Evolutionary conservation across 371 early-diverging fungal genomes (phyloP), one percentile per base, ranked within the genome.

Genomic region (Mortierella sp.): DNA sequence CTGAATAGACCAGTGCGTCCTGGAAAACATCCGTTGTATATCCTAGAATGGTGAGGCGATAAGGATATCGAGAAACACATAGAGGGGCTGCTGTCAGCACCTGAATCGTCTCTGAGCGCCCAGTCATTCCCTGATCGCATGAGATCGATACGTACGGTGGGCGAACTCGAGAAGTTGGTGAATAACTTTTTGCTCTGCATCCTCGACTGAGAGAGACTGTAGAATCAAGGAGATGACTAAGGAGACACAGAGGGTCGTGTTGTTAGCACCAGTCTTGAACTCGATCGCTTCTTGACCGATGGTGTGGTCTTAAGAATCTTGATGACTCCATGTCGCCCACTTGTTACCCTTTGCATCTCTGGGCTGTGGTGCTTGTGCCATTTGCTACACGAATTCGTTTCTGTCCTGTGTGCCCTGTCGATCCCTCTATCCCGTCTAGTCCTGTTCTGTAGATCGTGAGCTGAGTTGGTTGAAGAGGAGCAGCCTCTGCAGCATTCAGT

Each of bases 131-230:
- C n/a, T n/a, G n/a, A n/a, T n/a, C n/a, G n/a, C n/a, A n/a, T n/a
- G n/a, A n/a, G n/a, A n/a, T n/a, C 8, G 28, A 24, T 24, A 22
- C 56, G 13, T 72, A 78, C 84, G 77, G 81, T 97, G 94, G 21
- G 92, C 91, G 78, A 98, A 97, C 85, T 99, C 99, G 17, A 98
- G 83, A 49, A 99, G 82, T 80, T 98, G 98, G 57, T 94, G 92
- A 41, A 98, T 92, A 9, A 99, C 99, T 79, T 94, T 91, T 12
- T 98, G 98, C 71, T 98, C 98, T 76, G 94, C 97, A 60, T 98
- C 98, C 55, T 95, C 92, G 19, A 99, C 91, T 12, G 95, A 98
- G 28, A 94, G 85, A 2, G 96, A 92, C 68, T 95, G 90, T 39
- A 99, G 80, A 31, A 99, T 89, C 54, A 99, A 81, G 2, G 96